Evolutionary conservation across 2,329 filamentous ascomycete genomes (phyloP).

Genomic region (Sporothrix dimorphospora): DNA sequence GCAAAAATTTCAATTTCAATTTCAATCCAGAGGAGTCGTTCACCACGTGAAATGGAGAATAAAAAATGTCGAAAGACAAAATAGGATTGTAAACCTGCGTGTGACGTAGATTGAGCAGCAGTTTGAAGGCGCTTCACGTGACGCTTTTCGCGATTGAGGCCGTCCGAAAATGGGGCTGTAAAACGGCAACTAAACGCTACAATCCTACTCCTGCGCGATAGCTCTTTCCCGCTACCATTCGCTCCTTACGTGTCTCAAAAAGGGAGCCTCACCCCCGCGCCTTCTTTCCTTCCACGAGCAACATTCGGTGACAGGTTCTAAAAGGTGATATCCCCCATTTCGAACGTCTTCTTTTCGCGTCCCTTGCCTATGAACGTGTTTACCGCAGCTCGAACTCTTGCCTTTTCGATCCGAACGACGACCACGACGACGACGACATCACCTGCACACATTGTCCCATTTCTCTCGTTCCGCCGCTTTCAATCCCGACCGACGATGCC

Average conservation of each 20-base stretch:
- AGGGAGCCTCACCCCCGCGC: not conserved
- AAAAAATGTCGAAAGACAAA: not conserved
- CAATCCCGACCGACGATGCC: constrained; percentile 19
- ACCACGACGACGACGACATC: not conserved
- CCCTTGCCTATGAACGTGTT: not conserved
- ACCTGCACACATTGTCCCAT: not conserved
- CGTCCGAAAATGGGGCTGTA: not conserved
- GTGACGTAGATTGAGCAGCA: not conserved
- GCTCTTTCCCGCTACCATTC: not conserved
- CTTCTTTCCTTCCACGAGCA: not conserved
- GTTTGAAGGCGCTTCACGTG: not conserved
- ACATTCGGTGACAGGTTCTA: not conserved
- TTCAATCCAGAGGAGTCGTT: not conserved
- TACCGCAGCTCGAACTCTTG: not conserved
- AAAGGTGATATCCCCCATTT: not conserved
- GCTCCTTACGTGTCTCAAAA: not conserved
- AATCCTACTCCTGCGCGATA: not conserved
- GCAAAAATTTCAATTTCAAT: constrained; percentile 16
- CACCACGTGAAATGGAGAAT: not conserved
- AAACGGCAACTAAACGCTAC: not conserved
- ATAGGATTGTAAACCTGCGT: no score
- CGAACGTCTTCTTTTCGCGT: not conserved
- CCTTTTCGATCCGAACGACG: not conserved
- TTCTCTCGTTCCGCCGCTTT: not conserved
- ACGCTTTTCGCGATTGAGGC: not conserved